Conservation (phyloP, 768 basidiomycete genomes). For the Boletus rubroflammeus region DNA sequence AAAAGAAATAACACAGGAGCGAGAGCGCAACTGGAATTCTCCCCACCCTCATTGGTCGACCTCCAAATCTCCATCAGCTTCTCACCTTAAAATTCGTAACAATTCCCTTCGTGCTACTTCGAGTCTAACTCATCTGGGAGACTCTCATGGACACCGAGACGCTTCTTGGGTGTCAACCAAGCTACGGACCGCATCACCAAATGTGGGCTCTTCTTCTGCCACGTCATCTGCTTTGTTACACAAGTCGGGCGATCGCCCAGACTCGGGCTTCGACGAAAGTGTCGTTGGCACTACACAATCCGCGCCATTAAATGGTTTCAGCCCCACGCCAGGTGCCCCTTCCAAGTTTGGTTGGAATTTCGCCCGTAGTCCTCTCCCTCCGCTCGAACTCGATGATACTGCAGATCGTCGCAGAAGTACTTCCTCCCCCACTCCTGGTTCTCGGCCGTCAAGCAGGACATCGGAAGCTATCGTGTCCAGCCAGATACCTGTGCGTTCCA, state of each 20-base stretch:
- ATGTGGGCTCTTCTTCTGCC: not conserved
- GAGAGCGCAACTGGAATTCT: constrained; percentile 71
- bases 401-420: constrained; percentile 14
- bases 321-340: constrained; percentile 17
- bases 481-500: constrained; percentile 45
- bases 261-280: not conserved
- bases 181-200: constrained; percentile 1
- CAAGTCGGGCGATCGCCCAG: constrained; percentile 2
- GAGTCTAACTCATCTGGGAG: constrained; percentile 15
- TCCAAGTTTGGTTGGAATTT: constrained; percentile 41
- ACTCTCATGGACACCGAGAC: constrained; percentile 8
- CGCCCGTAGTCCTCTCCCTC: constrained; percentile 37
- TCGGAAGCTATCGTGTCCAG: constrained; percentile 31
- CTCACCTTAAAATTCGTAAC: constrained; percentile 5
- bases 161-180: constrained; percentile 1
- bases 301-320: constrained; percentile 3
- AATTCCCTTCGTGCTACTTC: constrained; percentile 17
- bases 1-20: constrained; percentile 42
- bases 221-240: not conserved
- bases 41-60: constrained; percentile 55
- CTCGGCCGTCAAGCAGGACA: constrained; percentile 24
- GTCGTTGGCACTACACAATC: not conserved
- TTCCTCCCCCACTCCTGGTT: constrained; percentile 25
- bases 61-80: constrained; percentile 18
- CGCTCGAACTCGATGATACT: constrained; percentile 36